Evolutionary conservation across 371 early-diverging fungal genomes (phyloP), one percentile per base, ranked within the genome.

Genomic region (Parasitella parasitica): DNA sequence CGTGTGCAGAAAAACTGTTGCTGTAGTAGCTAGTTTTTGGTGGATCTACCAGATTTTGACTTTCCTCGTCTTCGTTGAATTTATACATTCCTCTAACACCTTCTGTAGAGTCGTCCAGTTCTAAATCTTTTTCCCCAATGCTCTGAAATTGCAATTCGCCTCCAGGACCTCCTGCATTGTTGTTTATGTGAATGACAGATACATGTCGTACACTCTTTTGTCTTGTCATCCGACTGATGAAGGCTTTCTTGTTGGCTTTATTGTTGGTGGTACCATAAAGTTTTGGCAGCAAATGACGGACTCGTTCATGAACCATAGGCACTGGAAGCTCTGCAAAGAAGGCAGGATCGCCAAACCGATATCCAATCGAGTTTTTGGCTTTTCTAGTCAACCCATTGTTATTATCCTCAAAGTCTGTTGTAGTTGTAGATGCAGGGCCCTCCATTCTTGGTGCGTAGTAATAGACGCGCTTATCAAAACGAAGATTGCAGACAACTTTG

Each of bases 331-430:
- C 74, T 41, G 82, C 72, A 56, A 77, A 77, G 43, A 82, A 81
- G 4, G 81, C 76, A 7, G 85, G 86, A 37, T 84, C 83, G 41
- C 84, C 76, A 70, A 82, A 86, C 28, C 85, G 77, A 63, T 76
- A 67, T 6, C 79, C 75, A 24, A 80, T 55, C 15, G 48, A 62
- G 50, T 60, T 64, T 46, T 61, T 37, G 28, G n/a, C 24, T 6
- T 28, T 22, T 28, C 12, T 34, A 27, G 16, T 27, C 1, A 20
- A 16, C 5, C 20, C 18, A 22, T 22, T 5, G 5, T 48, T 34
- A 2, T 46, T 27, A 61, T 72, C 16, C 16, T 59, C 7, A 49
- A 27, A 32, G 30, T 37, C 39, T 6, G 13, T 32, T 9, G 38
- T 11, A 9, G 26, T 18, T 13, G 34, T 41, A 12, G 41, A 28